Evolutionary conservation across 768 basidiomycete genomes (phyloP).

Genomic region (Hortiboletus campestris): DNA sequence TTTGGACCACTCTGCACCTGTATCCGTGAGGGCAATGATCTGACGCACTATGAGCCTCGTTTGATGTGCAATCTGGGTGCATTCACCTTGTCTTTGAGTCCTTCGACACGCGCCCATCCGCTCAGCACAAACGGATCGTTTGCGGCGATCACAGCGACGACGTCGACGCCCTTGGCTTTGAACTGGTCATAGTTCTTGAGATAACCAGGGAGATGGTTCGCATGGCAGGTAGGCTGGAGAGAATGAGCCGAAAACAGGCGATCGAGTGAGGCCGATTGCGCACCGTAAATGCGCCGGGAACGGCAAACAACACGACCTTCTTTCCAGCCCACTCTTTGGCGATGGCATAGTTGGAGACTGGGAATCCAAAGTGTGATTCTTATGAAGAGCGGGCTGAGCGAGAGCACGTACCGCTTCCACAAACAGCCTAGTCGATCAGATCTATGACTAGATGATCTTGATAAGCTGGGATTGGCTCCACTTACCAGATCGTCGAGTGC

Average conservation of each 20-base stretch:
- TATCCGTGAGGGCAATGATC: slow-evolving; percentile 62
- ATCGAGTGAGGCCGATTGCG: slow-evolving; percentile 20
- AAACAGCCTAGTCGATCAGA: slow-evolving; percentile 44
- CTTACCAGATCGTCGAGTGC: slow-evolving; percentile 62
- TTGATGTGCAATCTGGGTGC: slow-evolving; percentile 21
- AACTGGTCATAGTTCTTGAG: slow-evolving; percentile 45
- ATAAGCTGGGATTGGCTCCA: slow-evolving; percentile 9
- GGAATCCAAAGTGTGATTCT: neutral
- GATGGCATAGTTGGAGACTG: slow-evolving; percentile 53
- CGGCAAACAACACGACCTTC: slow-evolving; percentile 75
- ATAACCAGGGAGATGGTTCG: slow-evolving; percentile 46
- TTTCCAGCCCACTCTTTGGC: slow-evolving; percentile 73
- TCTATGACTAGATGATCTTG: slow-evolving; percentile 2
- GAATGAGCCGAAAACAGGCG: neutral
- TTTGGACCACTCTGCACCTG: slow-evolving; percentile 53
- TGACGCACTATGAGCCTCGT: slow-evolving; percentile 21
- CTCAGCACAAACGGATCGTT: slow-evolving; percentile 62
- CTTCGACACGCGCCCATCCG: slow-evolving; percentile 58
- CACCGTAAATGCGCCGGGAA: slow-evolving; percentile 82
- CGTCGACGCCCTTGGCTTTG: slow-evolving; percentile 51
- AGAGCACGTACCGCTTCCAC: slow-evolving; percentile 59
- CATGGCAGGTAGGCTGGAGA: slow-evolving; percentile 40
- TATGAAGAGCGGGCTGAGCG: neutral
- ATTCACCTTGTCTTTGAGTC: slow-evolving; percentile 64
- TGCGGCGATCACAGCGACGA: slow-evolving; percentile 53